Base-by-base conservation (phyloP, 2,329 filamentous ascomycete genomes). In the Epichloe sp. region DNA sequence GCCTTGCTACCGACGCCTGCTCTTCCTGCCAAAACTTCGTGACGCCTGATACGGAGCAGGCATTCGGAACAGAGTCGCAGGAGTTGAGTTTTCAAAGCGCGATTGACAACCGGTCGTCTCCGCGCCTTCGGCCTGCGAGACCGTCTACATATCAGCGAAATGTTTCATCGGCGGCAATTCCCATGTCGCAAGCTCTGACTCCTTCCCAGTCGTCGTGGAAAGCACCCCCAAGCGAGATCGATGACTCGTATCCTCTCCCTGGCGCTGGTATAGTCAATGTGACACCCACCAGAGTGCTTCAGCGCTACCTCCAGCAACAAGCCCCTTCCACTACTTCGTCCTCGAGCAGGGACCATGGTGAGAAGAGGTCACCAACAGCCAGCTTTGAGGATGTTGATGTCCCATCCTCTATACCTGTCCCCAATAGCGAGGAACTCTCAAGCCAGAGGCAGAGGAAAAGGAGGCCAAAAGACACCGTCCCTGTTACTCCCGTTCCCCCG, bases 191-290 rank as follows among this genome's bases (percentile, higher is more conserved):
- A 52, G 31, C 26, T 31, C 31, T 8, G 14, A 48, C 50, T 41
- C 52, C 36, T 34, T 60, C 63, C 3, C 64, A 65, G 38, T 54
- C 56, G 31, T 70, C 72, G 47, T 74, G 69, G 68, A 60, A 61
- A 44, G 62, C 68, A 14, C 73, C 2, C 2, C 70, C 74, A 0
- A 80, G 75, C 52, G 66, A 75, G 31, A 68, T 82, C 19, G 70
- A 68, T 10, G 79, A 83, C 57, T 83, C 79, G 0, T 73, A 78
- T 55, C 73, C 59, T 47, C 63, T 69, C 53, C 66, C 66, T 7
- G 61, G 62, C 46, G 51, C 59, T 4, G 55, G 55, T 5, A 23
- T 66, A 19, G 50, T 65, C 11, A 53, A 55, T 8, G 54, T 56
- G 17, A 76, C 79, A 0, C 78, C 78, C 0, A 74, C 72, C 1